These are phyloP conservation scores for Penicillium cosmopolitanum DNA, from an alignment of 495 filamentous ascomycete species.

Conservation along the genomic window DNA sequence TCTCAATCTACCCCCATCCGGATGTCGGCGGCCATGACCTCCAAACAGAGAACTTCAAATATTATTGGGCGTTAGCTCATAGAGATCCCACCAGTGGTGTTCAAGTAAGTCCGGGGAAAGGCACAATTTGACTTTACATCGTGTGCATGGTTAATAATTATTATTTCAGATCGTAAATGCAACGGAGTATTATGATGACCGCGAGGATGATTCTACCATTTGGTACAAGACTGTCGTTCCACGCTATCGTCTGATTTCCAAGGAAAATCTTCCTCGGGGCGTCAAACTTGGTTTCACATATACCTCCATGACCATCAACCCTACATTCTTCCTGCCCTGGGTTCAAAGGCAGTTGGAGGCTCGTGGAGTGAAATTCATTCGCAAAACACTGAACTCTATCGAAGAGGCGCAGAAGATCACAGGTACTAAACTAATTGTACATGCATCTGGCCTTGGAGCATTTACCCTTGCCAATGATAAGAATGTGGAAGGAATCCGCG, in stretches of 20 bases:
- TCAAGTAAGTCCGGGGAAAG: constrained; percentile 11
- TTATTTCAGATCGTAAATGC: constrained; percentile 12
- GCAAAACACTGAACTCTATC: constrained; percentile 8
- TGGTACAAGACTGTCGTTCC: constrained; percentile 26
- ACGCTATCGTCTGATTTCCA: constrained; percentile 13
- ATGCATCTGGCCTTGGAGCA: constrained; percentile 21
- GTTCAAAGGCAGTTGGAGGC: constrained; percentile 16
- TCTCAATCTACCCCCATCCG: constrained; percentile 21
- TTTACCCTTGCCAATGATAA: constrained; percentile 17
- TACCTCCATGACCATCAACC: constrained; percentile 23
- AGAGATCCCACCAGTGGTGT: constrained; percentile 25
- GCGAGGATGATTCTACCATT: constrained; percentile 21
- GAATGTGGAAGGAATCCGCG: constrained; percentile 16
- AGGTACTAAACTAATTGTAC: constrained; percentile 10
- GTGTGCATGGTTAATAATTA: background rate
- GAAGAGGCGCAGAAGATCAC: constrained; percentile 17
- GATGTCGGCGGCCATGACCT: constrained; percentile 12
- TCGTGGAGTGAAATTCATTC: constrained; percentile 17
- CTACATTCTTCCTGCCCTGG: constrained; percentile 18
- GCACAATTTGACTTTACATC: background rate
- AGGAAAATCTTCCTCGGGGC: constrained; percentile 7
- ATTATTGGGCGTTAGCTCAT: constrained; percentile 25
- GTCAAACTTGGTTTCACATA: constrained; percentile 20
- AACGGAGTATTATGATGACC: constrained; percentile 24
- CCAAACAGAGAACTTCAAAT: constrained; percentile 21